Base-by-base conservation (phyloP, 2,329 filamentous ascomycete species). In the Fusarium sacchari region DNA sequence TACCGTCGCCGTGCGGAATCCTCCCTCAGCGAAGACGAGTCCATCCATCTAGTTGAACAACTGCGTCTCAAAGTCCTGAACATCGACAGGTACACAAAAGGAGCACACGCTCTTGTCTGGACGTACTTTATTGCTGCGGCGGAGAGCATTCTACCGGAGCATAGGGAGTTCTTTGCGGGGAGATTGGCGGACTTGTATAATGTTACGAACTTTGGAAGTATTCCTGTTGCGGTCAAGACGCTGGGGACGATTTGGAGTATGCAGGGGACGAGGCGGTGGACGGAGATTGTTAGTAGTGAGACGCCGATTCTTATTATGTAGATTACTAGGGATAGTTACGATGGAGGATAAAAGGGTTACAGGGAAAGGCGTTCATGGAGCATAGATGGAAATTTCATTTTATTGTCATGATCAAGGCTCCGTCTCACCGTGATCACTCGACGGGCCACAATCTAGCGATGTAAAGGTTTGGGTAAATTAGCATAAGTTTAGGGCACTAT, bases 91-190 rank as follows among this genome's bases (percentile, higher is more conserved):
- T 60, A 76, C 4, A 78, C 76, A 1, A 78, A 78, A 7, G 82
- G 83, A 5, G 77, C 79, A 0, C 83, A 84, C 44, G 80, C 82
- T 2, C 79, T 85, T 1, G 82, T 84, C 0, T 85, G 83, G 83
- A 76, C 81, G 1, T 84, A 80, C 58, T 84, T 84, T 36, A 78
- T 84, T 3, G 83, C 81, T 2, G 82, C 82, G 0, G 82, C 82
- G 0, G 83, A 84, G 61, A 84, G 82, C 43, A 76, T 75, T 1
- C 72, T 80, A 3, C 79, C 79, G 1, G 77, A 78, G 26, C 81
- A 84, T 55, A 75, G 82, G 5, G 58, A 72, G 1, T 85, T 83
- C 34, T 85, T 84, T 50, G 74, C 75, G 0, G 58, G 71, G 3
- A 71, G 82, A 1, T 61, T 84, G 12, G 65, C 64, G 4, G 67